Evolutionary conservation across 768 basidiomycete genomes (phyloP), one percentile per base, ranked within the genome.

Genomic region (Boletus reticulatus): DNA sequence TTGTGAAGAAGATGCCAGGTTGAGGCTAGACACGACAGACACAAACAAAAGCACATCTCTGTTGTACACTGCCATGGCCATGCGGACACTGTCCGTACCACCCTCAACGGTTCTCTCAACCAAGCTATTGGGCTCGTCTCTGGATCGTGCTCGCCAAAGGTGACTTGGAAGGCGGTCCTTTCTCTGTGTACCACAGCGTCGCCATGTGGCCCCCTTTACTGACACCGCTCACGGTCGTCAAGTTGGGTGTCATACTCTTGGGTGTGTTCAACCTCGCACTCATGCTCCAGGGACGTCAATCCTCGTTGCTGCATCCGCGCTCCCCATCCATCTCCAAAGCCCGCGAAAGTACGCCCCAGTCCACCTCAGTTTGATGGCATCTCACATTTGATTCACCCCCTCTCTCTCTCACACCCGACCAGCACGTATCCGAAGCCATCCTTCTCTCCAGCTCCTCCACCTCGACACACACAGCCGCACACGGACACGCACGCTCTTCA

Each of bases 191-290:
- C 22, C 22, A 22, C 22, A 22, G 22, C 9, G 27, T 27, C 27
- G 27, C 27, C 27, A 41, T 48, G 38, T 32, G 10, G 38, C 6
- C 22, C 14, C 13, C n/a, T 6, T 31, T 19, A 3, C 14, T n/a
- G 38, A 41, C 45, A n/a, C 4, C 66, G 14, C 57, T 66, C 42
- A 56, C 49, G n/a, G 4, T 66, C 49, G 52, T 67, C 34, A 67
- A 67, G 45, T 41, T 67, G 17, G 39, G 38, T 13, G 63, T 59
- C 24, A 3, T 67, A 1, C 22, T 65, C 4, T 66, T 66, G 11
- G 66, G 65, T 38, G 2, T 56, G 19, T 50, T 65, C 47, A 66
- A 68, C 43, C 34, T 65, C 38, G 14, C 8, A 0, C 9, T 67
- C 27, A 36, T n/a, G 16, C 42, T 65, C 52, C 55, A n/a, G 22